Percentiles rank a stretch among this genome's conserved stretches.
Evolutionary conservation across 1,284 basidiomycete genomes (phyloP).

Genomic region (Marasmius tenuissimus): DNA sequence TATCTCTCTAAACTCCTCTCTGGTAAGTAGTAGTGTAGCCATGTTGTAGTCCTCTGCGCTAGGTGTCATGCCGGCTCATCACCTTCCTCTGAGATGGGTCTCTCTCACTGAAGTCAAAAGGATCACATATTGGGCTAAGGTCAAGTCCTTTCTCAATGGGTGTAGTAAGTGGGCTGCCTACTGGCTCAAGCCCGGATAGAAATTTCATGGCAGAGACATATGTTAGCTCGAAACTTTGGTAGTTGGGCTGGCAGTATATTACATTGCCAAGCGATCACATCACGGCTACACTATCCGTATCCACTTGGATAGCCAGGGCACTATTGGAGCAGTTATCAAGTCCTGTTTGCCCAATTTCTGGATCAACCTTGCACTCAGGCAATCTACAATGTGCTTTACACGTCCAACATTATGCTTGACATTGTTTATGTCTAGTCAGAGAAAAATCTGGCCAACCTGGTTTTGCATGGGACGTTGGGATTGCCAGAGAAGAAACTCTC

Average conservation of each 20-base stretch:
- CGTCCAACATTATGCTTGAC: constrained; percentile 23
- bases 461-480: constrained; percentile 32
- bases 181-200: constrained; percentile 24
- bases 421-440: constrained; percentile 28
- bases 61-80: no score
- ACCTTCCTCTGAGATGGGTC: constrained; percentile 18
- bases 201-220: constrained; percentile 29
- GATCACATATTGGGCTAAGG: constrained; percentile 19
- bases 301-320: constrained; percentile 31
- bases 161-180: constrained; percentile 25
- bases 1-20: no score
- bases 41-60: no score
- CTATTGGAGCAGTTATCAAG: constrained; percentile 34
- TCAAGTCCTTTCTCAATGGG: constrained; percentile 7
- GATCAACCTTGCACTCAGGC: constrained; percentile 34
- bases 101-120: constrained; percentile 16
- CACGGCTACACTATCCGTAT: constrained; percentile 23
- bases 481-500: constrained; percentile 1
- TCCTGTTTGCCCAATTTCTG: constrained; percentile 30
- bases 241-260: constrained; percentile 25
- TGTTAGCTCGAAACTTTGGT: constrained; percentile 32
- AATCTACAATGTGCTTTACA: constrained; percentile 18
- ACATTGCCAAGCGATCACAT: constrained; percentile 17
- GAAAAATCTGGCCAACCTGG: constrained; percentile 31
- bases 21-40: no score